Base-by-base conservation (phyloP, 2,329 filamentous ascomycete species). In the Fusarium bactridioides region DNA sequence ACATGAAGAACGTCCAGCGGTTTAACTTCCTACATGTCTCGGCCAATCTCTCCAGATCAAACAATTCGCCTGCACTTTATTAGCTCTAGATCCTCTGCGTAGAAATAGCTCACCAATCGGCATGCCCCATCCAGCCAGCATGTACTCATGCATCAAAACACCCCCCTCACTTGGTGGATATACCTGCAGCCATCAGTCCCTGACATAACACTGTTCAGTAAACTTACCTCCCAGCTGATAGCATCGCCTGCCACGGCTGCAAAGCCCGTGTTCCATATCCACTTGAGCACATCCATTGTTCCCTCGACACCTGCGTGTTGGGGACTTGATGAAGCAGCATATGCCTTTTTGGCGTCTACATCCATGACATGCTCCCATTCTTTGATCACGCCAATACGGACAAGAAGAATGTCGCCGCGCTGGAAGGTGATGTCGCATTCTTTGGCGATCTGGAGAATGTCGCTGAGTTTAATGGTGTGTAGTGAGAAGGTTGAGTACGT, bases 181-280 rank as follows among this genome's bases (percentile, higher is more conserved):
- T 73, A 77, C 80, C 65, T 72, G 75, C 1, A 15, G 8, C 0
- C 11, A 41, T 31, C 35, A 45, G 15, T 31, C 9, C 8, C 37
- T 37, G 40, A 5, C 25, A 19, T 18, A 15, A 2, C 7, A 4
- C 7, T 8, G 10, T 1, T 19, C 11, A 13, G 12, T 5, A 35
- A 55, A 67, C 84, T 85, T 7, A 85, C 85, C 78, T 90, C 88
- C 68, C 88, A 86, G 23, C 79, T 73, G 8, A 88, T 86, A 61
- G 84, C 84, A 66, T 91, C 89, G 1, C 88, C 87, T 0, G 86
- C 89, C 0, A 89, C 85, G 10, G 89, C 89, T 0, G 87, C 81
- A 70, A 91, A 89, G n/a, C 60, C 69, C 1, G 86, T 83, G 69
- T 89, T 84, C 88, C 88, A 90, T 47, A 90, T 79, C 88, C 88